Percentiles rank a stretch among this genome's conserved stretches.
Evolutionary conservation across 768 basidiomycete genomes (phyloP).

Genomic region (Gyrodon lividus): DNA sequence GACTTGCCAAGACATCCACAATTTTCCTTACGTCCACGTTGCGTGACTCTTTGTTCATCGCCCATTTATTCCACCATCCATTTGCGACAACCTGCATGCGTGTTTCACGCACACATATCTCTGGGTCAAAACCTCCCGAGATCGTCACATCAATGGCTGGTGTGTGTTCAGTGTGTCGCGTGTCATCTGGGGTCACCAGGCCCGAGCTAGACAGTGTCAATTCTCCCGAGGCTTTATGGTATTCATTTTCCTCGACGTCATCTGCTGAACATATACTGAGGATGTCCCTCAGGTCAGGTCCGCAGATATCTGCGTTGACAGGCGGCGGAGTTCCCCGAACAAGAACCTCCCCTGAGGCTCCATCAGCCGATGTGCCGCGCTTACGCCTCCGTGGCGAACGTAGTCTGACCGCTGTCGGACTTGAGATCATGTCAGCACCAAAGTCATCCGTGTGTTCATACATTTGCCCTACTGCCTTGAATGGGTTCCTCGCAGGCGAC

Average conservation of each 20-base stretch:
- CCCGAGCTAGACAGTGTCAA: constrained; percentile 34
- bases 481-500: constrained; percentile 52
- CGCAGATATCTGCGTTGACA: constrained; percentile 18
- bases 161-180: constrained; percentile 7
- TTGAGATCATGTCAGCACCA: constrained; percentile 46
- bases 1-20: constrained; percentile 7
- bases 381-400: constrained; percentile 11
- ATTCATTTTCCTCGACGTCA: constrained; percentile 42
- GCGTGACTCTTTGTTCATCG: constrained; percentile 28
- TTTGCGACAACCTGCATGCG: constrained; percentile 40
- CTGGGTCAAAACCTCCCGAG: constrained; percentile 27
- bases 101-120: constrained; percentile 25
- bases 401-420: constrained; percentile 27
- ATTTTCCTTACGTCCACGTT: constrained; percentile 18
- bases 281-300: constrained; percentile 45
- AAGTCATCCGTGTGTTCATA: constrained; percentile 39
- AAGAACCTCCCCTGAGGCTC: constrained; percentile 19
- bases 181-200: constrained; percentile 35
- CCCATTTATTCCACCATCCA: constrained; percentile 56
- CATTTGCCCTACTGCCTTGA: constrained; percentile 9
- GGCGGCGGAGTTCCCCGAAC: constrained; percentile 31
- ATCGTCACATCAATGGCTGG: constrained; percentile 17
- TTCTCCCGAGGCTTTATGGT: constrained; percentile 23
- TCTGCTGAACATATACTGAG: constrained; percentile 44
- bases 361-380: background rate